Base-by-base conservation (phyloP, 108 stramenopile genomes). In the Cyclotella baltica region DNA sequence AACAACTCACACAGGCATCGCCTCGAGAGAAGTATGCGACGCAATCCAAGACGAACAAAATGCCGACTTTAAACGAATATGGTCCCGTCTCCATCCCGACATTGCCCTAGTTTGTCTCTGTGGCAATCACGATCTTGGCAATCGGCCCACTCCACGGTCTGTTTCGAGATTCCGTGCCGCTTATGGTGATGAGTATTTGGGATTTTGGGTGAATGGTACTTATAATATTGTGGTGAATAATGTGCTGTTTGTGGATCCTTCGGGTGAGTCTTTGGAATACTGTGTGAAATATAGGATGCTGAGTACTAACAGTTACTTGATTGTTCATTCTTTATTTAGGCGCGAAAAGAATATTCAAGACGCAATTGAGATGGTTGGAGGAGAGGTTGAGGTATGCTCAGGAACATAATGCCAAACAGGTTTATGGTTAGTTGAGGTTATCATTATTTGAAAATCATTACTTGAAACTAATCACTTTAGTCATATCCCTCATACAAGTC, bases 81-180 rank as follows among this genome's bases (percentile, higher is more conserved):
- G 85, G 81, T 46, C 73, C 6, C 58, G 55, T 28, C 73, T 95
- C 4, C 83, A 95, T 66, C 66, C 81, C 15, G 85, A 85, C 58
- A 95, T 95, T 80, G 88, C 88, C 5, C 51, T 95, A 36, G 90
- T 95, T 20, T 95, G 93, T 64, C 58, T 92, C 23, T 95, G 93
- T 72, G 93, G 93, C 15, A 95, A 95, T 69, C 91, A 95, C 64
- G 89, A 95, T 70, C 77, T 95, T 27, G 93, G 91, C 0, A 90
- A 95, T 73, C 70, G 85, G 36, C 93, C 93, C 0, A 90, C 87
- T 9, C 77, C 69, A 8, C 30, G 58, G 23, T 78, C 86, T n/a
- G 90, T 95, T 25, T 73, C 83, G 62, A 64, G 83, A 13, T 95
- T 87, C 62, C 67, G 65, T 11, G 70, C 84, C 15, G 68, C 76